phyloP scores from a whole-genome alignment of 192 early-diverging fungal species.

The Coemansia sp. region DNA sequence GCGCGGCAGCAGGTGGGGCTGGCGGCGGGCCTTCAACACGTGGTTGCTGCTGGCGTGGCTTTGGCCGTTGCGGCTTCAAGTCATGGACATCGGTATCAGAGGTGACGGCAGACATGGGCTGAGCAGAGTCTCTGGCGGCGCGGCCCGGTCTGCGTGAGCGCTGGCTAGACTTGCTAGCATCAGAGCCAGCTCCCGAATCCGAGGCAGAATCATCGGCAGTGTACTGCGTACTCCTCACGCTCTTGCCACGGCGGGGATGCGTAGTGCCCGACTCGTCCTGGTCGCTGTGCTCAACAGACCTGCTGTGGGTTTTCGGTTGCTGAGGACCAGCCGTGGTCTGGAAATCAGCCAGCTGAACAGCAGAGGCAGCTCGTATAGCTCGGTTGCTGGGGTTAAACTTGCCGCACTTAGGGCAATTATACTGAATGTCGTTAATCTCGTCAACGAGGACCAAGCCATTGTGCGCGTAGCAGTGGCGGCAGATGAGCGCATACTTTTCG shows the following conservation, averaged over 20 bases:
- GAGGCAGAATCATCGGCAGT: not conserved
- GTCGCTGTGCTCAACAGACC: not conserved
- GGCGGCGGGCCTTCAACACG: not conserved
- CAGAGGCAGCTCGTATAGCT: not conserved
- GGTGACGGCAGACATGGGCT: not conserved
- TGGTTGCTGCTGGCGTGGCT: not conserved
- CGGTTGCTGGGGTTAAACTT: conserved; percentile 50
- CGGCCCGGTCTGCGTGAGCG: not conserved
- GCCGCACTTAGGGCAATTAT: conserved; percentile 56
- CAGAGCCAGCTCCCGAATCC: too few relatives aligned
- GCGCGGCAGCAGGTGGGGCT: not conserved
- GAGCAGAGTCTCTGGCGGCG: not conserved
- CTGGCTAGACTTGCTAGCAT: not conserved
- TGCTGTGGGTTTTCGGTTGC: not conserved
- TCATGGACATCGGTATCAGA: not conserved
- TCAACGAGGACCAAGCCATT: conserved; percentile 90
- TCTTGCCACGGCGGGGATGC: not conserved
- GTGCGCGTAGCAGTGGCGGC: conserved; percentile 86
- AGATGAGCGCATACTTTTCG: conserved; percentile 93
- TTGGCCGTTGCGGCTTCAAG: not conserved
- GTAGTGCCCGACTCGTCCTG: not conserved
- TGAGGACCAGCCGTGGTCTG: not conserved
- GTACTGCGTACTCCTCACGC: not conserved
- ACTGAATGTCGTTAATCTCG: conserved; percentile 72
- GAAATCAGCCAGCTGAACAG: conserved; percentile 5